phyloP scores from a whole-genome alignment of 345 rosid genomes.

The Hypericum perforatum region DNA sequence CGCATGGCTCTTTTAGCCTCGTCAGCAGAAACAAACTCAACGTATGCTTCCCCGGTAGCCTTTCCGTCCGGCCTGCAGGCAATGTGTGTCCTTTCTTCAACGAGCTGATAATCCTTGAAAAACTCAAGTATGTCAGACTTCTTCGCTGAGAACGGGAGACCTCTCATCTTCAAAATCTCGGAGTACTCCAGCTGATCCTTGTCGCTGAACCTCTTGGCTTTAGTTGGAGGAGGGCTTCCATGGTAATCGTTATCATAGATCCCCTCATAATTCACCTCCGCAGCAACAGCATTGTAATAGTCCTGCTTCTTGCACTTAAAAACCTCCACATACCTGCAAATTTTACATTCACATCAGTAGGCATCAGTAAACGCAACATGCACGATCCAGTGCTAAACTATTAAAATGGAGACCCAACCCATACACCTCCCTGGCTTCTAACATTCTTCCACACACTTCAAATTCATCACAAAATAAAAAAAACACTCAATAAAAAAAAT shows the following conservation, averaged over 20 bases:
- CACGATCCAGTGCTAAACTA: no score
- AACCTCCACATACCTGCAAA: constrained; percentile 64
- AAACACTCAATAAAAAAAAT: no score
- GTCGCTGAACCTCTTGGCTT: constrained; percentile 49
- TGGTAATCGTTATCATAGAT: constrained; percentile 55
- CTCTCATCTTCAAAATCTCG: constrained; percentile 79
- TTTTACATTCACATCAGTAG: no score
- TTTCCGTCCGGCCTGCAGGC: constrained; percentile 91
- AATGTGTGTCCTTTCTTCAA: constrained; percentile 54
- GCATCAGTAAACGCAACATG: no score
- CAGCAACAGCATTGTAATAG: constrained; percentile 77
- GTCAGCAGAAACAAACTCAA: constrained; percentile 61
- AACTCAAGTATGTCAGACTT: constrained; percentile 58
- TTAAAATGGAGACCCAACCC: no score
- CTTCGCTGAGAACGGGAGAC: constrained; percentile 76
- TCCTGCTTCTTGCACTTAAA: constrained; percentile 78
- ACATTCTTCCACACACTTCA: no score
- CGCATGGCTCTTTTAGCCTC: constrained; percentile 83
- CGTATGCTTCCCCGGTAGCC: constrained; percentile 90
- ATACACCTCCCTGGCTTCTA: no score
- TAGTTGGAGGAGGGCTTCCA: constrained; percentile 67
- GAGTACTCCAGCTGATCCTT: constrained; percentile 73
- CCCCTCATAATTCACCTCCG: constrained; percentile 73
- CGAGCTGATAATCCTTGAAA: constrained; percentile 50
- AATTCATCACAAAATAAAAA: no score